Evolutionary conservation across 1,284 basidiomycete species (phyloP), one percentile per base, ranked within the genome.

Genomic region (Tylopilus sp.): DNA sequence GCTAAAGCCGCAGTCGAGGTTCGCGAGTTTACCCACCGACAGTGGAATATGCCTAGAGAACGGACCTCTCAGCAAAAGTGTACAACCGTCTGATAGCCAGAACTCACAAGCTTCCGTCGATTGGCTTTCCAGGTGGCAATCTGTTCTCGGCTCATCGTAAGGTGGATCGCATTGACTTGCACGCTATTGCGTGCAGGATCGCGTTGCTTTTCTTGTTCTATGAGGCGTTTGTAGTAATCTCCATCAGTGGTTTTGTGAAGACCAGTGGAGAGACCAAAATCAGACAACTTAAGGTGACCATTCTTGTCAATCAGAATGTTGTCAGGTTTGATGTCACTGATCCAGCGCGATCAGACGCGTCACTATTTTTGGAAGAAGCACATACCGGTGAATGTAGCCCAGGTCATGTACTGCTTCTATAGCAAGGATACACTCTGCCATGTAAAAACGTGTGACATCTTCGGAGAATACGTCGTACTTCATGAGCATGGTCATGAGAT

Each of bases 101-200:
- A n/a, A 72, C 84, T 54, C 59, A 91, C 90, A 53, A 99, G 74
- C 73, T 97, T 99, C 67, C 96, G 79, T 55, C 96, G 81, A 71
- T 99, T 99, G 5, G 96, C 95, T 70, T 99, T 99, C 96, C 96
- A 99, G 2, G 96, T 99, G 18, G 93, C 92, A 59, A 97, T 97
- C 71, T 94, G 90, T 64, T 97, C 92, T 62, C 84, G 84, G 46
- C 90, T 91, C 85, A 97, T 96, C 0, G 93, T 96, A 51, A 97
- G 74, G 64, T 97, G 92, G 66, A 97, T 97, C 9, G 92, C 83
- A 68, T 96, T 96, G 52, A 97, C 90, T 77, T 94, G 93, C 43
- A 97, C 94, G 56, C 89, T 93, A 66, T 97, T 97, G 48, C 94
- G 78, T 31, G 86, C 77, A 2, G 77, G 70, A 55, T 86, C 79